Conservation (phyloP, 2,329 filamentous ascomycete genomes). For the Cercospora brassicicola region DNA sequence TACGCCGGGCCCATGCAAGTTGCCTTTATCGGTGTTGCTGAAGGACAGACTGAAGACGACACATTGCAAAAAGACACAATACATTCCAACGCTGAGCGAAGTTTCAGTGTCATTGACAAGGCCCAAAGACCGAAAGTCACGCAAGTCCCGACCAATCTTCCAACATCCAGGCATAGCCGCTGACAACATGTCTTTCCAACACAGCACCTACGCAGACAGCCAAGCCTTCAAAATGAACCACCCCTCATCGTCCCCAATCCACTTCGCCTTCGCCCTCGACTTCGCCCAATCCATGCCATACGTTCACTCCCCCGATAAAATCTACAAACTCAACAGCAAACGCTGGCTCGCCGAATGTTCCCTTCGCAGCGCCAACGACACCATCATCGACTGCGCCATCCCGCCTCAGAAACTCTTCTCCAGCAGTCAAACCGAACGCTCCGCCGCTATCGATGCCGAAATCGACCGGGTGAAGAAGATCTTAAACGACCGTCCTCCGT, state of each 20-base stretch:
- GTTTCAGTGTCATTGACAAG: background rate
- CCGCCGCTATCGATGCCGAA: background rate
- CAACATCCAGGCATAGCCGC: background rate
- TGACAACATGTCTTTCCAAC: background rate
- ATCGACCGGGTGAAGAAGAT: background rate
- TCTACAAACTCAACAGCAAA: slow-evolving; percentile 11
- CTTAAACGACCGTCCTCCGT: background rate
- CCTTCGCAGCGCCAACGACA: slow-evolving; percentile 2
- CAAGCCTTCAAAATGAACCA: background rate
- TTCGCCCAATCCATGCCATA: slow-evolving; percentile 1
- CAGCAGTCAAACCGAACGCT: background rate
- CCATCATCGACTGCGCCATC: background rate
- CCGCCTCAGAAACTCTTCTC: background rate
- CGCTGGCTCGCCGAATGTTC: slow-evolving; percentile 2
- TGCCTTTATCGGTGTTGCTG: background rate
- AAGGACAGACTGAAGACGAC: background rate
- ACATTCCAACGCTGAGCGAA: background rate
- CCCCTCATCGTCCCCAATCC: background rate
- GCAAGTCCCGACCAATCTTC: background rate
- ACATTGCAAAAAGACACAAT: background rate
- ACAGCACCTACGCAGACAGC: background rate
- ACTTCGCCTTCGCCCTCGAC: background rate
- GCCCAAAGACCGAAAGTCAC: background rate
- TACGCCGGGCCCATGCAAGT: background rate
- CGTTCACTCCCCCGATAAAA: background rate